Evolutionary conservation across 768 basidiomycete species (phyloP), one percentile per base, ranked within the genome.

Genomic region (Omphalotus guepiniiformis): DNA sequence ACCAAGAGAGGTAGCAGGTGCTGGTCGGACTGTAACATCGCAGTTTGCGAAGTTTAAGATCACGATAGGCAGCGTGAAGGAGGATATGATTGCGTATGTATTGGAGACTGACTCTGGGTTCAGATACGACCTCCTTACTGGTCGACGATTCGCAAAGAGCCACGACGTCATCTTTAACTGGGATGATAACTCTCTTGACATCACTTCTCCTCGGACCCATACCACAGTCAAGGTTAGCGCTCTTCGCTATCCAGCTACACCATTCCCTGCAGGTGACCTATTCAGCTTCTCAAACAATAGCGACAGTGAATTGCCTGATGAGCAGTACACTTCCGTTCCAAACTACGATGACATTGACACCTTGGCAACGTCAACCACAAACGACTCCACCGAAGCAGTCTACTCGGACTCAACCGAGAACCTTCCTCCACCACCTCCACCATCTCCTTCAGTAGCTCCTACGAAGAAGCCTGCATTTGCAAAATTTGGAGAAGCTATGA

Each of bases 121-220:
- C 39, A 23, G 40, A 6, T 53, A 53, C 19, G 49, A 53, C 18
- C 26, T 53, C 9, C 32, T 53, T 25, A 37, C 50, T 12, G 48
- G 52, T 5, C 32, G 32, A 11, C 41, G 34, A 26, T 50, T 42
- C 41, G 29, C 50, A 25, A 49, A 45, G 13, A 3, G 16, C 1
- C 45, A 32, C 39, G 38, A 50, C 18, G 48, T 42, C 13, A 11
- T 38, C 15, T 47, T 47, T 15, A 29, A 40, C 27, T 53, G 52
- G 52, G 28, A 41, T 13, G 36, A 49, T 34, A 49, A 44, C n/a
- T 38, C 47, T 1, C 47, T 39, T 42, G 22, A 29, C 6, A 15
- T 53, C 15, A 40, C 41, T 18, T 53, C 42, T n/a, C 52, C 42
- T 21, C 40, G 43, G 19, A 53, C 52, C 25, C 35, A 37, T n/a